Evolutionary conservation across 805 yeast species (phyloP), one percentile per base, ranked within the genome.

Genomic region (Pichia nakasei): DNA sequence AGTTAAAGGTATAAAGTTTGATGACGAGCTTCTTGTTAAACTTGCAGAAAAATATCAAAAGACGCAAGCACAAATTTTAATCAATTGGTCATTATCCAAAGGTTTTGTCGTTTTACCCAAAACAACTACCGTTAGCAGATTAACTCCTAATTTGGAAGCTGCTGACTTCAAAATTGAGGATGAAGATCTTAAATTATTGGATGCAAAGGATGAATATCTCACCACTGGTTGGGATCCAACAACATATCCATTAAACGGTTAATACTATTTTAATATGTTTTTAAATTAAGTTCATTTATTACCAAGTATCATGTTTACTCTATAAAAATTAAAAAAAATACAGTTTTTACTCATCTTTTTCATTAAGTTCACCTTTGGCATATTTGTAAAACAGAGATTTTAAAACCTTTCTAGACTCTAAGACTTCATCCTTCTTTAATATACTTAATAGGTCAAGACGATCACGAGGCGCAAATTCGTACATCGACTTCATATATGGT

Each of bases 71-170:
- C 84, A 81, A 54, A 69, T 82, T 20, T 62, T 82, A 48, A 66
- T 82, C 39, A 71, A 77, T 51, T 83, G 89, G 89, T 74, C 83
- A 1, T 66, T 74, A 41, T 70, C 72, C 48, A 76, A 78, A 53
- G 87, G 86, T 2, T 75, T 70, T 49, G 66, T 82, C 36, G 36
- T 47, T 1, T 43, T 58, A 27, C 60, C 60, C 52, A 68, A 57
- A 64, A 65, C 59, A 57, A 44, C 42, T n/a, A 47, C 39, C 5
- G 42, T 39, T 18, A 21, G 34, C 3, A 63, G 80, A 49, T 54
- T 73, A 43, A 51, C 54, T 35, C 52, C 63, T 18, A 75, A 76
- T 52, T 56, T 72, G 34, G 59, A 62, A 41, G 58, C 64, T 15
- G 66, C 63, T 35, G 67, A 65, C 44, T 59, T 70, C 34, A 66